These are phyloP conservation scores for Silene latifolia DNA, from an alignment of 148 eudicot species.

Conservation along the genomic window DNA sequence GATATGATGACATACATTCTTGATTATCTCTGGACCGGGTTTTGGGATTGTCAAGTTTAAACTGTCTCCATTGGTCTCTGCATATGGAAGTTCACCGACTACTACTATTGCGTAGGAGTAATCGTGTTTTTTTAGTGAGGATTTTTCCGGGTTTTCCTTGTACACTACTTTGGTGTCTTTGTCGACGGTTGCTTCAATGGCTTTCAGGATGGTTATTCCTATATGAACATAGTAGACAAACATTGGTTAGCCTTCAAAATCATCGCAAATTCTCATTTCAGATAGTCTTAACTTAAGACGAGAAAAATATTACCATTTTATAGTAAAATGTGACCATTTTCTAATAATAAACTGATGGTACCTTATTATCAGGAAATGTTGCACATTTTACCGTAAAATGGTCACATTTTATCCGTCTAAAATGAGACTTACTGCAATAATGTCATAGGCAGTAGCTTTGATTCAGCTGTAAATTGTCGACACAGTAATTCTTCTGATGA, in stretches of 20 bases:
- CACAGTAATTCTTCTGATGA: too few species aligned
- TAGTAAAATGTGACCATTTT: too few species aligned
- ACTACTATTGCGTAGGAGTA: conserved; percentile 26
- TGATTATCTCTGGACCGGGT: conserved; percentile 20
- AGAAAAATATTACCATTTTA: too few species aligned
- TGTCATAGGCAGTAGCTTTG: too few species aligned
- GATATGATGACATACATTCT: conserved; percentile 19
- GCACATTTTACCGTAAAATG: too few species aligned
- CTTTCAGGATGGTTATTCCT: conserved; percentile 27
- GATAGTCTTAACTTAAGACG: too few species aligned
- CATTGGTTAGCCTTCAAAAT: neutral
- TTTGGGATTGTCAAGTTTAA: conserved; percentile 21
- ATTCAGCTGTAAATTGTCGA: too few species aligned
- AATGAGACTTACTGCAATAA: too few species aligned
- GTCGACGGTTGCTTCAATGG: conserved; percentile 24
- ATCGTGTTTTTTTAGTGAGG: conserved; percentile 1
- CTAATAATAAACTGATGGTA: too few species aligned
- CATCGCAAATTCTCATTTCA: too few species aligned
- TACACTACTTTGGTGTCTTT: conserved; percentile 19
- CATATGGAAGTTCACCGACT: conserved; percentile 23
- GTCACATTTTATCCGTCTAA: too few species aligned
- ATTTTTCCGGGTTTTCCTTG: conserved; percentile 20
- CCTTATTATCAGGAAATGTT: too few species aligned
- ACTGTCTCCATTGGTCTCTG: conserved; percentile 23
- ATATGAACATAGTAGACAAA: neutral